Conservation (phyloP, 1,139 yeast genomes). For the Hansenula lynferdii region DNA sequence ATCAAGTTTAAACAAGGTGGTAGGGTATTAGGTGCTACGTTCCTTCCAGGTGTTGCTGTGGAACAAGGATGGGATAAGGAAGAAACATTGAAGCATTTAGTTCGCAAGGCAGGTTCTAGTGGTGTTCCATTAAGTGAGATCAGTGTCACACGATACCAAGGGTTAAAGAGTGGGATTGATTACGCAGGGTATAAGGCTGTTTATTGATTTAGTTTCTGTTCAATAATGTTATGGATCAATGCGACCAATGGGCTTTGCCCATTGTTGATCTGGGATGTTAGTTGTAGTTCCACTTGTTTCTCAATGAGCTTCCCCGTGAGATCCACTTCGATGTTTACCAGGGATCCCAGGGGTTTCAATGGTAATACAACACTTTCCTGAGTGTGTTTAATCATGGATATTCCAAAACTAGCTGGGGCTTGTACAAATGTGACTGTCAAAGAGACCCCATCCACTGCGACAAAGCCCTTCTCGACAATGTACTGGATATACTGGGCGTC, state of each 20-base stretch:
- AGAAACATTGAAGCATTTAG: conserved; percentile 65
- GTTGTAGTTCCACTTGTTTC: conserved; percentile 63
- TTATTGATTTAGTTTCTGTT: conserved; percentile 33
- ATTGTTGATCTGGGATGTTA: conserved; percentile 50
- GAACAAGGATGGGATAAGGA: conserved; percentile 82
- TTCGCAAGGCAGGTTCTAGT: conserved; percentile 61
- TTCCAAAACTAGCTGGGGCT: conserved; percentile 54
- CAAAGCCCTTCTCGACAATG: conserved; percentile 91
- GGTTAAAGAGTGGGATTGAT: conserved; percentile 28
- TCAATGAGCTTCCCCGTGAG: conserved; percentile 89
- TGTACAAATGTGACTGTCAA: conserved; percentile 79
- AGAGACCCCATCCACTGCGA: conserved; percentile 91
- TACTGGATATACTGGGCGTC: conserved; percentile 61
- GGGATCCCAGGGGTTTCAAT: conserved; percentile 52
- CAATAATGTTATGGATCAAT: conserved; percentile 48
- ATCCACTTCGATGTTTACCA: conserved; percentile 90
- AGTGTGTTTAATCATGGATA: conserved; percentile 90
- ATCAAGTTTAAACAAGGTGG: conserved; percentile 41
- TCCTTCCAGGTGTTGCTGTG: conserved; percentile 84
- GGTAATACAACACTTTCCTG: conserved; percentile 80
- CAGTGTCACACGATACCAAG: conserved; percentile 33
- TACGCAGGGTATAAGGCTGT: conserved; percentile 26
- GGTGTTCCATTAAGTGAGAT: conserved; percentile 12
- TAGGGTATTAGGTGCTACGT: conserved; percentile 60
- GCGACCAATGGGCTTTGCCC: conserved; percentile 31